Base-by-base conservation (phyloP, 345 rosid genomes). In the Eutrema japonicum region DNA sequence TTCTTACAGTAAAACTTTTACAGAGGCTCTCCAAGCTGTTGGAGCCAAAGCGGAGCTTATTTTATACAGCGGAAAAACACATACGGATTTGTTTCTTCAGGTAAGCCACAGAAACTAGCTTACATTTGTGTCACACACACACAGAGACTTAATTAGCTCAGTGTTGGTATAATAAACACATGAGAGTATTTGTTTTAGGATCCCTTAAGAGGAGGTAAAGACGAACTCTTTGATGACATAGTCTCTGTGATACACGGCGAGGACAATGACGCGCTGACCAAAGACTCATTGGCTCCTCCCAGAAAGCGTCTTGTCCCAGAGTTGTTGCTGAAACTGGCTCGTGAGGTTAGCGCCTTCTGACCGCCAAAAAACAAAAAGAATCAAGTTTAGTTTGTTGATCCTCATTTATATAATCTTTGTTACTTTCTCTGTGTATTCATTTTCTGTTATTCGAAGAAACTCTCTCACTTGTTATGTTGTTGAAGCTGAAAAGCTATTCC, bases 151-250 rank as follows among this genome's bases (percentile, higher is more conserved):
- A 4, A 2, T 38, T 38, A 40, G 49, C 70, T 45, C 13, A 37
- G 51, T 62, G 58, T 11, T 7, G 11, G 37, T 22, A 43, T 42
- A 67, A 35, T 27, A 63, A 62, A 47, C 10, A 6, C 10, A 18
- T 62, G 75, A 27, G 50, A 32, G 13, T 61, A 2, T 32, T 16
- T 70, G 53, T 54, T 72, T 1, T 68, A 95, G 99, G 97, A 90
- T 85, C 99, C 99, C 3, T 82, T 95, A 77, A 84, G 99, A 84
- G 99, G 97, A 0, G 97, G 99, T 50, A 76, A 85, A 78, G 99
- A 95, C 51, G 85, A 90, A 52, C 73, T 90, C 75, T 95, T 92
- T 36, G 87, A 92, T 58, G 89, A 88, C 70, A 47, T 95, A 55
- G 84, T 95, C 60, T 77, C 88, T 29, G 82, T 82, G 52, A 85